These are phyloP conservation scores for Gnomoniopsis sp. DNA, from an alignment of 2,329 filamentous ascomycete genomes.

Conservation along the genomic window DNA sequence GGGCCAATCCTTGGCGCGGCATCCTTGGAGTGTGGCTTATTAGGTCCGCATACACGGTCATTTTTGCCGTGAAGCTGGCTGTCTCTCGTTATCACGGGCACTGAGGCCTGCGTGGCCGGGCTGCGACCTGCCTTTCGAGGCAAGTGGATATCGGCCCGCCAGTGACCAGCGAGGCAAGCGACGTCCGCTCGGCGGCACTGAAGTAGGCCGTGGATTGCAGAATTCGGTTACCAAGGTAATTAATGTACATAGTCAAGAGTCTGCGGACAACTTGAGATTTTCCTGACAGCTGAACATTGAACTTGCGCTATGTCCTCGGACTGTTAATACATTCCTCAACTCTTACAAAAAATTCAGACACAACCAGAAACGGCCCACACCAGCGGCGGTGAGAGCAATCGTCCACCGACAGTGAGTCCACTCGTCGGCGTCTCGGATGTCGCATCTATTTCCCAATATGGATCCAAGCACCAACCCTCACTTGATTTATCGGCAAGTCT, in stretches of 20 bases:
- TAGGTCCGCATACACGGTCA: too few relatives aligned
- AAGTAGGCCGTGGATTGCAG: background rate
- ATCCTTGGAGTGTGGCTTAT: too few relatives aligned
- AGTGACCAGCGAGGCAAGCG: background rate
- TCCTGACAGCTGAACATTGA: background rate
- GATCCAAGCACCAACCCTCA: background rate
- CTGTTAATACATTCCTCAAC: too few relatives aligned
- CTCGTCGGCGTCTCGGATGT: slow-evolving; percentile 9
- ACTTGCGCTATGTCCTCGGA: too few relatives aligned
- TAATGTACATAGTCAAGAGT: background rate
- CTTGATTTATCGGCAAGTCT: background rate
- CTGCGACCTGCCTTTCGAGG: slow-evolving; percentile 9
- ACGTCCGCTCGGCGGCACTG: background rate
- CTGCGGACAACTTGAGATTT: background rate
- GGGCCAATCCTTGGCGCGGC: too few relatives aligned
- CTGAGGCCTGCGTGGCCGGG: background rate
- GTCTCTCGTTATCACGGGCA: background rate
- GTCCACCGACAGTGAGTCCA: background rate
- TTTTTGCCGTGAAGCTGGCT: background rate
- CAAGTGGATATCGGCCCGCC: slow-evolving; percentile 6
- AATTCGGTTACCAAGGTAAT: background rate
- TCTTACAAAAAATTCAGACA: background rate
- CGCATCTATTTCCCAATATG: slow-evolving; percentile 1
- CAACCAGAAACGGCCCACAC: background rate
- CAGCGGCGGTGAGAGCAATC: background rate